These are phyloP conservation scores for Phoenix roebelenii DNA, from an alignment of 176 grass and related monocot species.

Conservation along the genomic window DNA sequence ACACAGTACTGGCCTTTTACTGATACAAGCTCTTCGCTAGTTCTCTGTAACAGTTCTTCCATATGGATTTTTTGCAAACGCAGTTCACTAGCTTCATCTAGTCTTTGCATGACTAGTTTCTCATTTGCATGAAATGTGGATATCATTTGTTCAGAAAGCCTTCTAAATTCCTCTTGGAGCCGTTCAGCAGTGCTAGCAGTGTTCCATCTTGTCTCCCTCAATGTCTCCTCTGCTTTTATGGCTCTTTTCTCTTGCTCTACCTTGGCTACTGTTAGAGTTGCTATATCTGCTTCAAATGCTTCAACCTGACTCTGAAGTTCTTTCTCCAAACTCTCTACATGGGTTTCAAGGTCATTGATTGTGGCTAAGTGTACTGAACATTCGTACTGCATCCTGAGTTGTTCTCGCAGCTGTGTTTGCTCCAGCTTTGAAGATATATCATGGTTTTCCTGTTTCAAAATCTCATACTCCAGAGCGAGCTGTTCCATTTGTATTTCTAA, in stretches of 20 bases:
- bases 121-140: constrained; percentile 66
- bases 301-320: constrained; percentile 60
- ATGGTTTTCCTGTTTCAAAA: constrained; percentile 95
- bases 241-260: constrained; percentile 80
- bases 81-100: constrained; percentile 63
- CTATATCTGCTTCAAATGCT: constrained; percentile 70
- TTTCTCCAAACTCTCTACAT: constrained; percentile 65
- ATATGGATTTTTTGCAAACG: constrained; percentile 55
- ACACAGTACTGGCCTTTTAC: constrained; percentile 41
- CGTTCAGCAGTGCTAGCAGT: constrained; percentile 43
- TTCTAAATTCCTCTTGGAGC: constrained; percentile 69
- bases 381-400: constrained; percentile 84
- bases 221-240: constrained; percentile 62
- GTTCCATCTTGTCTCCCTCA: constrained; percentile 66
- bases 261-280: constrained; percentile 40
- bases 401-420: constrained; percentile 76
- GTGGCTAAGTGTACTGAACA: constrained; percentile 82
- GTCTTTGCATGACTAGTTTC: constrained; percentile 43
- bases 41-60: constrained; percentile 53
- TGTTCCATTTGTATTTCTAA: constrained; percentile 97
- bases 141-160: constrained; percentile 64
- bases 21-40: constrained; percentile 46
- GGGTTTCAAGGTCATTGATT: constrained; percentile 79
- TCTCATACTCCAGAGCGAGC: constrained; percentile 93
- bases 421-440: constrained; percentile 81